Percentiles rank a stretch among this genome's conserved stretches.
These are phyloP conservation scores for Quercus parvula DNA, from an alignment of 306 rosid species.

Conservation along the genomic window DNA sequence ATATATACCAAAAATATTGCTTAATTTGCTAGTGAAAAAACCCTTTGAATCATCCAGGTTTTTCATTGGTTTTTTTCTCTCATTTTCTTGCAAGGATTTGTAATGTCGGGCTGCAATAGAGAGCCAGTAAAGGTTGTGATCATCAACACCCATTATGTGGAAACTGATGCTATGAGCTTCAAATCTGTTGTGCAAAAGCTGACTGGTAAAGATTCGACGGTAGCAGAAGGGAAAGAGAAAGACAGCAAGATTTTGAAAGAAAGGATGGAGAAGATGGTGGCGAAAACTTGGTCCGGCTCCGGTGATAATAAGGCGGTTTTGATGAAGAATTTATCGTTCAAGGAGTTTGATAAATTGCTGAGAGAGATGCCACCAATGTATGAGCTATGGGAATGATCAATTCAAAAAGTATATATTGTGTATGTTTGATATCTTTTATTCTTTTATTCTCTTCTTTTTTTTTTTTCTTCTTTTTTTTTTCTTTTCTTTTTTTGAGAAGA, in stretches of 20 bases:
- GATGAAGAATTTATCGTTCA: slow-evolving; percentile 23
- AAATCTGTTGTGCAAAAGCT: slow-evolving; percentile 76
- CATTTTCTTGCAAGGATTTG: not conserved
- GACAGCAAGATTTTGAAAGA: not conserved
- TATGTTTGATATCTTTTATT: no score
- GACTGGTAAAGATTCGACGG: slow-evolving; percentile 60
- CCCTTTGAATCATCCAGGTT: no score
- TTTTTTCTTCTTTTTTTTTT: no score
- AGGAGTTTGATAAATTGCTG: no score
- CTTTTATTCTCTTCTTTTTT: no score
- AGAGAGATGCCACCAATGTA: no score
- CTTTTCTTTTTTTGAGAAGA: no score
- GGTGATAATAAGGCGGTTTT: slow-evolving; percentile 8
- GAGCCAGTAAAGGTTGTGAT: slow-evolving; percentile 55
- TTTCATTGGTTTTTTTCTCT: not conserved
- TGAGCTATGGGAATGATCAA: no score
- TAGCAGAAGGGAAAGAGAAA: not conserved
- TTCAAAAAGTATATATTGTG: no score
- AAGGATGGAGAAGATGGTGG: no score
- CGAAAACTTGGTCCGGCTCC: not conserved
- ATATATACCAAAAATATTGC: no score
- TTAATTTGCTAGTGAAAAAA: no score
- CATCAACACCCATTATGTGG: slow-evolving; percentile 65
- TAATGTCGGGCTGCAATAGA: slow-evolving; percentile 23
- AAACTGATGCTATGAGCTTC: slow-evolving; percentile 70